These are phyloP conservation scores for Aspergillus sergii DNA, from an alignment of 2,329 filamentous ascomycete genomes.

Conservation along the genomic window DNA sequence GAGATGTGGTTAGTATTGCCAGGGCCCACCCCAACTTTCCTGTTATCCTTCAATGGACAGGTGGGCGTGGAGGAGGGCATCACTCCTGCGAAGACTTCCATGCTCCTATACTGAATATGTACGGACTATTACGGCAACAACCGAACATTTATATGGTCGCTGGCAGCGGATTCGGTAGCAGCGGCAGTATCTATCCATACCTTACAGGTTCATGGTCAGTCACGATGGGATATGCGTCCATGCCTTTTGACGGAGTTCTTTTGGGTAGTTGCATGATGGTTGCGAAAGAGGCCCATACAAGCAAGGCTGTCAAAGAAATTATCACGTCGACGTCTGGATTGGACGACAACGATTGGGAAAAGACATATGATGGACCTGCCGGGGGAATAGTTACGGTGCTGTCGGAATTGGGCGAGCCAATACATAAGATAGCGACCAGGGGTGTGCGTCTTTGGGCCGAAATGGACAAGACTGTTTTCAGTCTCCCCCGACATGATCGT, in stretches of 20 bases:
- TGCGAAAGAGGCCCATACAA: conserved; percentile 87
- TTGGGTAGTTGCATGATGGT: conserved; percentile 96
- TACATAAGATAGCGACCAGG: conserved; percentile 44
- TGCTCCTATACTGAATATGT: conserved; percentile 86
- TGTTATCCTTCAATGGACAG: conserved; percentile 93
- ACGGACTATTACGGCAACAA: conserved; percentile 70
- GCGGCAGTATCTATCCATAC: conserved; percentile 90
- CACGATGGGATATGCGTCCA: conserved; percentile 82
- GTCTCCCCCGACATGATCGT: conserved; percentile 35
- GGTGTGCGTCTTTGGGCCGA: conserved; percentile 42
- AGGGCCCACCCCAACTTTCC: conserved; percentile 93
- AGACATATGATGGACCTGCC: conserved; percentile 82
- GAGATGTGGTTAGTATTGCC: conserved; percentile 87
- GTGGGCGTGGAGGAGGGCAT: conserved; percentile 88
- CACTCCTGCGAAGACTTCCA: conserved; percentile 97
- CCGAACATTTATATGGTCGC: conserved; percentile 87
- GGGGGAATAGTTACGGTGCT: conserved; percentile 92
- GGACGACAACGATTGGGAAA: conserved; percentile 79
- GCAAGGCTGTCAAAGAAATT: conserved; percentile 77
- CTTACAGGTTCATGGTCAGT: conserved; percentile 87
- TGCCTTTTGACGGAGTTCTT: conserved; percentile 91
- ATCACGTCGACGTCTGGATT: conserved; percentile 80
- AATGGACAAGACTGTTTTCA: conserved; percentile 33
- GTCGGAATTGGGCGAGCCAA: conserved; percentile 47
- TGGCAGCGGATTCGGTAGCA: conserved; percentile 87